Conservation (phyloP, 192 early-diverging fungal species). For the Backusella mclennaniae region DNA sequence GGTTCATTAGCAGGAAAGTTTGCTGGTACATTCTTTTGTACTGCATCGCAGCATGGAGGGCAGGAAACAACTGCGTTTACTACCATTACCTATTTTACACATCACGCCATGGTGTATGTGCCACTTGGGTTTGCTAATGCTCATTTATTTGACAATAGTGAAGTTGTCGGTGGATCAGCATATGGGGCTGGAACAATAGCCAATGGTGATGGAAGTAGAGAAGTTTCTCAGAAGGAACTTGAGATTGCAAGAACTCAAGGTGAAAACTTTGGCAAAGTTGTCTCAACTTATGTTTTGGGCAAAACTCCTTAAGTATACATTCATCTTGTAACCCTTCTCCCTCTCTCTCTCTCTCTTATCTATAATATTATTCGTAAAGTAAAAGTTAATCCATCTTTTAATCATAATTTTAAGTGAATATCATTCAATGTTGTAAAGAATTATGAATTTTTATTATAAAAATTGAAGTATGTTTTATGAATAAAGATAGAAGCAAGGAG, state of each 20-base stretch:
- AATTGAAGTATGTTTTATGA: too few relatives aligned
- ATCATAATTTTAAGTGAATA: background rate
- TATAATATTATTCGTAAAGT: background rate
- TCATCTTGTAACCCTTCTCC: too few relatives aligned
- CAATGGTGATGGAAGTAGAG: constrained; percentile 63
- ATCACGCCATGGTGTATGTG: constrained; percentile 80
- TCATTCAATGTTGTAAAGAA: background rate
- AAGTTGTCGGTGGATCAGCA: constrained; percentile 27
- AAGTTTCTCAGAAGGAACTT: constrained; percentile 59
- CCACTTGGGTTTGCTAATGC: constrained; percentile 56
- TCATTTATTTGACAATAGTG: constrained; percentile 18
- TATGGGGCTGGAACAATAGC: constrained; percentile 45
- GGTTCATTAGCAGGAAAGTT: constrained; percentile 69
- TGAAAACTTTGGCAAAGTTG: constrained; percentile 55
- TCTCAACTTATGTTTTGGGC: constrained; percentile 27
- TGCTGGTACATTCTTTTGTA: constrained; percentile 72
- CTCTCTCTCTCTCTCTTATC: background rate
- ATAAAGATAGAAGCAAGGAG: too few relatives aligned
- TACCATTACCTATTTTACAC: constrained; percentile 63
- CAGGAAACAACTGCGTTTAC: constrained; percentile 74
- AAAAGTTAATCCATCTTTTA: background rate
- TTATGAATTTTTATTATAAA: too few relatives aligned
- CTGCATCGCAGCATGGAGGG: constrained; percentile 73
- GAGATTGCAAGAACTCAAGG: constrained; percentile 61
- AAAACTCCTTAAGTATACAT: background rate